Conservation (phyloP, 2,329 filamentous ascomycete species). For the Rhynchosporium agropyri region DNA sequence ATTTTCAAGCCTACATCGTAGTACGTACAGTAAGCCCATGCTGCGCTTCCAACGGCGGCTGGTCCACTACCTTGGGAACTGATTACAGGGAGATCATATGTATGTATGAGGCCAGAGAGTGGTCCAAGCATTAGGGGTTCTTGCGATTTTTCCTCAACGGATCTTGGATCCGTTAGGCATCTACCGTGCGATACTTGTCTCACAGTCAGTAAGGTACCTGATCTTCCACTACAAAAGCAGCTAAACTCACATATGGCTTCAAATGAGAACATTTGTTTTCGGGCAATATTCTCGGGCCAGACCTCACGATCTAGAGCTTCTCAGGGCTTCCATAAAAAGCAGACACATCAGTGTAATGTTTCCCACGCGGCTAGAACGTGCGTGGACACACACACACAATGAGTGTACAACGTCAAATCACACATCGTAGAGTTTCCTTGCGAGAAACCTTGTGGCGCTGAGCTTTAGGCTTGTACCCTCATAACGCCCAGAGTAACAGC, state of each 20-base stretch:
- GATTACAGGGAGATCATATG: not conserved
- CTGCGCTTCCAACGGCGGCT: not conserved
- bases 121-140: not conserved
- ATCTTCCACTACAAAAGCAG: too few relatives aligned
- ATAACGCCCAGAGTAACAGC: not conserved
- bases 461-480: not conserved
- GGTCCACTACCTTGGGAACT: slow-evolving; percentile 10
- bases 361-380: slow-evolving; percentile 4
- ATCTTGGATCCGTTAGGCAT: not conserved
- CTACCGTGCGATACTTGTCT: not conserved
- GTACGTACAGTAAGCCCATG: not conserved
- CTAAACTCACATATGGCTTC: too few relatives aligned
- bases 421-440: not conserved
- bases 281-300: not conserved
- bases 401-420: not conserved
- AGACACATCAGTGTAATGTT: not conserved
- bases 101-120: not conserved
- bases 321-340: not conserved
- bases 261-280: too few relatives aligned
- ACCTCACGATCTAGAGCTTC: not conserved
- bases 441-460: not conserved
- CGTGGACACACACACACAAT: not conserved
- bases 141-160: not conserved
- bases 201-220: too few relatives aligned
- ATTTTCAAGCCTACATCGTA: not conserved